phyloP scores from a whole-genome alignment of 2,329 filamentous ascomycete genomes.

The Aureobasidium sp. region DNA sequence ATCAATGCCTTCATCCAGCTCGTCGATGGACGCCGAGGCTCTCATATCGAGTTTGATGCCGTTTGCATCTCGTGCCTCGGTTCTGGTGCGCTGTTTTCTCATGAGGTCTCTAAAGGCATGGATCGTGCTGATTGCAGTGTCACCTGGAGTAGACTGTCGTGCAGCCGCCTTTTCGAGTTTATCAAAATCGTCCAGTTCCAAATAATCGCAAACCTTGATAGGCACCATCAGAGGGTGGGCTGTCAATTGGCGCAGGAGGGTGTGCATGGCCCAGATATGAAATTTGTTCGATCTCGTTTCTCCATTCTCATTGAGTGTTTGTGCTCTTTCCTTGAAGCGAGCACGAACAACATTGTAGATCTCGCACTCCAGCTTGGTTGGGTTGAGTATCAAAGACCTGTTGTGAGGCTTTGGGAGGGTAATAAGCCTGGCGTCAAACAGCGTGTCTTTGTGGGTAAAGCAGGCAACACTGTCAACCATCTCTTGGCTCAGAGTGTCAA shows the following conservation, averaged over 20 bases:
- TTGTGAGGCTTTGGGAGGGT: conserved; percentile 44
- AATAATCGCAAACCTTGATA: conserved; percentile 35
- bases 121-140: not conserved
- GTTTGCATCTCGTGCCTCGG: not conserved
- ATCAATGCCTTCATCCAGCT: not conserved
- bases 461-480: conserved; percentile 42
- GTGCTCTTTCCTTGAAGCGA: conserved; percentile 37
- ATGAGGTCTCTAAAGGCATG: not conserved
- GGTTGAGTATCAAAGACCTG: conserved; percentile 36
- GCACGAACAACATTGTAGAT: conserved; percentile 46
- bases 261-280: conserved; percentile 40
- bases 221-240: conserved; percentile 43
- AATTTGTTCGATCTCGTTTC: conserved; percentile 29
- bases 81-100: not conserved
- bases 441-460: conserved; percentile 45
- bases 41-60: not conserved
- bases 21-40: not conserved
- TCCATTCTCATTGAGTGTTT: conserved; percentile 22
- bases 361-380: conserved; percentile 44
- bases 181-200: conserved; percentile 39
- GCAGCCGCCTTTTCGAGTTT: conserved; percentile 25
- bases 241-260: conserved; percentile 45
- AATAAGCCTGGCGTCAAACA: conserved; percentile 48
- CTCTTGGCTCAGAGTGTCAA: not conserved
- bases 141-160: not conserved